These are phyloP conservation scores for Boletus fagicola DNA, from an alignment of 768 basidiomycete species.

Conservation along the genomic window DNA sequence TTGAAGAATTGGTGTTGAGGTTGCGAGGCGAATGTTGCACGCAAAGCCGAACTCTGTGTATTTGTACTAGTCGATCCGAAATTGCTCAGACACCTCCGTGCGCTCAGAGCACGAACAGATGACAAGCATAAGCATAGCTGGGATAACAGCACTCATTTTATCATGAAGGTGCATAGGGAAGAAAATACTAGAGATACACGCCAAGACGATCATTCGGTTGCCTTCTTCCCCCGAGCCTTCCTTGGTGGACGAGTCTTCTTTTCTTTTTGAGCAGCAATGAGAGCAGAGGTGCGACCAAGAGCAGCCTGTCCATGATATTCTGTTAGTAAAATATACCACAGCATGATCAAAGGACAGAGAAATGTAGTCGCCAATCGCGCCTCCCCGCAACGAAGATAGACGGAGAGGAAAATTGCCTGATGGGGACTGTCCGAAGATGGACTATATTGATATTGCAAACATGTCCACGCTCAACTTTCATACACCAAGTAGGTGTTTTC, in stretches of 20 bases:
- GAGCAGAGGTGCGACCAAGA: slow-evolving; percentile 73
- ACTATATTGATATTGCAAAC: slow-evolving; percentile 70
- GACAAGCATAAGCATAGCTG: neutral
- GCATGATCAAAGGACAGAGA: slow-evolving; percentile 4
- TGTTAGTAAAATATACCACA: slow-evolving; percentile 51
- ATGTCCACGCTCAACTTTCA: slow-evolving; percentile 93
- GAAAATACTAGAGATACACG: slow-evolving; percentile 27
- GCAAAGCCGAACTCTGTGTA: slow-evolving; percentile 16
- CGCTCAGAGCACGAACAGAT: neutral
- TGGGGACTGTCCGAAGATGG: slow-evolving; percentile 23
- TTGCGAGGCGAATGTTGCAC: slow-evolving; percentile 4
- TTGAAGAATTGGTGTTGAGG: neutral
- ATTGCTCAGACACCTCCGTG: neutral
- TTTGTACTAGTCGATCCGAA: slow-evolving; percentile 14
- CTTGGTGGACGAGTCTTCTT: slow-evolving; percentile 64
- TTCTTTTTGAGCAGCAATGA: slow-evolving; percentile 66
- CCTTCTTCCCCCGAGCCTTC: slow-evolving; percentile 74
- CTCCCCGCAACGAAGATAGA: slow-evolving; percentile 32
- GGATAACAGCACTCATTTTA: slow-evolving; percentile 17
- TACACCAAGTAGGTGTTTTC: slow-evolving; percentile 54
- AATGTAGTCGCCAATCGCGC: slow-evolving; percentile 27
- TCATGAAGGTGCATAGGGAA: slow-evolving; percentile 23
- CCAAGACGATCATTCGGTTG: slow-evolving; percentile 19
- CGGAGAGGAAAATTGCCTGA: slow-evolving; percentile 29
- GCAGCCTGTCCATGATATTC: slow-evolving; percentile 49